Conservation (phyloP, 306 rosid species). For the Adenanthera pavonina region DNA sequence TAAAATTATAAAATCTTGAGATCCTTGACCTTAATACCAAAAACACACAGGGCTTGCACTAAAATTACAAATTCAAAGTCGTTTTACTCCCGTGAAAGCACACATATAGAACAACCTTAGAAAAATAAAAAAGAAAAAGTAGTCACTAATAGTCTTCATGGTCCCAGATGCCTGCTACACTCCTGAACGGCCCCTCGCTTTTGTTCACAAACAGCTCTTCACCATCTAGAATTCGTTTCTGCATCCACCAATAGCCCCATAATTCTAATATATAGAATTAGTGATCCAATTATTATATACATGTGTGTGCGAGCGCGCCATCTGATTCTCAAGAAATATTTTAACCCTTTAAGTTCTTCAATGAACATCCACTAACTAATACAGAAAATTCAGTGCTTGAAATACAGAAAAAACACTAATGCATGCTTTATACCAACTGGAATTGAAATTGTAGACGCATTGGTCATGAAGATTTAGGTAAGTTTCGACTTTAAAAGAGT, state of each 20-base stretch:
- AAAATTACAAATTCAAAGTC: not conserved
- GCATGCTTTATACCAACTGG: too few species aligned
- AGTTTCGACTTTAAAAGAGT: too few species aligned
- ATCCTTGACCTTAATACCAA: not conserved
- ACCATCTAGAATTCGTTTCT: conserved; percentile 41
- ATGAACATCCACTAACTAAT: too few species aligned
- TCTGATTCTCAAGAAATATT: not conserved
- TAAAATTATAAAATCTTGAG: not conserved
- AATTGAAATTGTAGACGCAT: too few species aligned
- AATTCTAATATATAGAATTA: not conserved
- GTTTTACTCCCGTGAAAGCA: not conserved
- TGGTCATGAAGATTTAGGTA: too few species aligned
- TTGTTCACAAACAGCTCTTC: conserved; percentile 37
- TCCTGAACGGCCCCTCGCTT: conserved; percentile 36
- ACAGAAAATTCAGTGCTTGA: too few species aligned
- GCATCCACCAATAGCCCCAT: not conserved
- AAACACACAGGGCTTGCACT: not conserved
- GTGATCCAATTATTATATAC: not conserved
- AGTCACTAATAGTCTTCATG: conserved; percentile 46
- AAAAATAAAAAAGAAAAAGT: not conserved
- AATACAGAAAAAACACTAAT: too few species aligned
- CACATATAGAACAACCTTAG: not conserved
- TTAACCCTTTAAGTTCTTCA: too few species aligned
- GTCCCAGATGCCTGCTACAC: conserved; percentile 52
- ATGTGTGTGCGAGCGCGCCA: not conserved